Percentiles rank a stretch among this genome's conserved stretches.
These are phyloP conservation scores for Fusarium sp. DNA, from an alignment of 2,329 filamentous ascomycete species.

Conservation along the genomic window DNA sequence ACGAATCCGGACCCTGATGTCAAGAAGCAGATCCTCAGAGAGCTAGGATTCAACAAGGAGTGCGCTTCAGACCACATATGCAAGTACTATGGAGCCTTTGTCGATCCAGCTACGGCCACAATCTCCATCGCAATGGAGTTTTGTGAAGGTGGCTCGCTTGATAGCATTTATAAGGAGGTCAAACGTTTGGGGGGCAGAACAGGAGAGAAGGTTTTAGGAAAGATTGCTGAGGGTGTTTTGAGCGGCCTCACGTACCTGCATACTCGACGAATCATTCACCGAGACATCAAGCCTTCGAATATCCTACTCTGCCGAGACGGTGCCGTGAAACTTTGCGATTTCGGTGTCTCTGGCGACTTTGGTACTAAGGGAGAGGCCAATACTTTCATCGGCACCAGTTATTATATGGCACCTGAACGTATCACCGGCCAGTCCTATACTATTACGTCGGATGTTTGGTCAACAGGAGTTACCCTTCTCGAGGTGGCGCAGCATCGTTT, in stretches of 20 bases:
- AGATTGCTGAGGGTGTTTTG: constrained; percentile 94
- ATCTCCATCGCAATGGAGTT: constrained; percentile 99
- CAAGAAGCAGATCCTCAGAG: constrained; percentile 97
- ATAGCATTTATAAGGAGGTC: constrained; percentile 97
- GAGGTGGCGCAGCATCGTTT: constrained; percentile 99
- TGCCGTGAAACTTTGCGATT: constrained; percentile 97
- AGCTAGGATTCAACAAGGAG: constrained; percentile 97
- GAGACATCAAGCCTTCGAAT: constrained; percentile 98
- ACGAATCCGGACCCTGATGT: constrained; percentile 98
- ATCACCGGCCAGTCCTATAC: constrained; percentile 98
- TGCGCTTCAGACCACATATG: constrained; percentile 97
- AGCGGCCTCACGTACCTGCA: constrained; percentile 95
- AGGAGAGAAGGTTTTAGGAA: constrained; percentile 96
- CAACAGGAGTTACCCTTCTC: constrained; percentile 93
- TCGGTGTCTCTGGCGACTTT: constrained; percentile 97
- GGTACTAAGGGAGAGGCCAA: constrained; percentile 98
- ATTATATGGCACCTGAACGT: constrained; percentile 99
- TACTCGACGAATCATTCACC: constrained; percentile 95
- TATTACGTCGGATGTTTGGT: constrained; percentile 99
- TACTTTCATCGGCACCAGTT: constrained; percentile 98
- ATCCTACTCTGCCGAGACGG: constrained; percentile 93
- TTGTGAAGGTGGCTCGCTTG: constrained; percentile 94
- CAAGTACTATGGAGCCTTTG: constrained; percentile 96
- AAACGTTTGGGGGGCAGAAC: constrained; percentile 94
- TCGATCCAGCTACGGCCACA: constrained; percentile 93